Percentiles rank a stretch among this genome's conserved stretches.
These are phyloP conservation scores for Endotrypanum monterogeii DNA, from an alignment of 208 protist genomes.

Conservation along the genomic window DNA sequence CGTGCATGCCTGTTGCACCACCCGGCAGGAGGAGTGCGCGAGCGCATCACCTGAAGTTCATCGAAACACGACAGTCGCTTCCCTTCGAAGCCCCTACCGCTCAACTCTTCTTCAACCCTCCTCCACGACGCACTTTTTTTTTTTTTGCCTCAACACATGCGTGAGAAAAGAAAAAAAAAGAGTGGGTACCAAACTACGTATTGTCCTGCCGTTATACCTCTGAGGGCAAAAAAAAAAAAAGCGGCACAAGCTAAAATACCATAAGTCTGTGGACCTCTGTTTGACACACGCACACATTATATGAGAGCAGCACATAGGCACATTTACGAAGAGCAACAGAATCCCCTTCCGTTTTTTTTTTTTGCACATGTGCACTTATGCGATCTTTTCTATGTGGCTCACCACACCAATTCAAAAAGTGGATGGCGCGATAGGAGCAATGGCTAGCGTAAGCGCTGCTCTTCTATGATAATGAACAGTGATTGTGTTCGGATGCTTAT, in stretches of 20 bases:
- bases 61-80: neutral
- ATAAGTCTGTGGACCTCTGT: neutral
- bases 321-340: neutral
- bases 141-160: too few relatives aligned
- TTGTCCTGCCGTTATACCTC: neutral
- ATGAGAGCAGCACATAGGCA: neutral
- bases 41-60: neutral
- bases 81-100: too few relatives aligned
- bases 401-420: neutral
- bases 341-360: too few relatives aligned
- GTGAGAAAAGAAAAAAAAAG: neutral
- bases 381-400: neutral
- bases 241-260: neutral
- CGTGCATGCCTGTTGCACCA: neutral
- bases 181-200: too few relatives aligned
- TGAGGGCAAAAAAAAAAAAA: neutral
- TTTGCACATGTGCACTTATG: neutral
- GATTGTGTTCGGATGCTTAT: neutral
- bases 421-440: neutral
- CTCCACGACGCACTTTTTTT: neutral
- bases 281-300: neutral
- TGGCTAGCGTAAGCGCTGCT: neutral
- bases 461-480: neutral
- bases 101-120: neutral
- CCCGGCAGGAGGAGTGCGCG: neutral